phyloP scores from a whole-genome alignment of 164 flowering plant species.

The Cinnamomum micranthum region DNA sequence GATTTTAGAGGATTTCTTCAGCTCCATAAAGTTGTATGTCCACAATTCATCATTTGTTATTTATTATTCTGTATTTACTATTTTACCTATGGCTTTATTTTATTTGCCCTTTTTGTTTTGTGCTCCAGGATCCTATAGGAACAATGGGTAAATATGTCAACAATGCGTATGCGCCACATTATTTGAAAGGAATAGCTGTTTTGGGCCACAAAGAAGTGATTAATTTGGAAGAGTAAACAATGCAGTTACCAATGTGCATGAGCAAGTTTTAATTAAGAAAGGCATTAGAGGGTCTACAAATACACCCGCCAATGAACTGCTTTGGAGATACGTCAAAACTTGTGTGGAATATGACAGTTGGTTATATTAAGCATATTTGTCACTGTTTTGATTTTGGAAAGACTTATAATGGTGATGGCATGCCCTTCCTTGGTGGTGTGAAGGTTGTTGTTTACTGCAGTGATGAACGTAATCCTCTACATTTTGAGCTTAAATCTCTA shows the following conservation, averaged over 20 bases:
- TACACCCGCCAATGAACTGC: no score
- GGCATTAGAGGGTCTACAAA: no score
- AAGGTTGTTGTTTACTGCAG: no score
- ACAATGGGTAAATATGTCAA: constrained; percentile 36
- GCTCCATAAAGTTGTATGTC: constrained; percentile 39
- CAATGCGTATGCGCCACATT: constrained; percentile 32
- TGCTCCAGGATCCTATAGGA: constrained; percentile 32
- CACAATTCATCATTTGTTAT: not conserved
- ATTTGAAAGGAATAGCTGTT: constrained; percentile 33
- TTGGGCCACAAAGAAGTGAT: constrained; percentile 53
- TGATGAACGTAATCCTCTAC: no score
- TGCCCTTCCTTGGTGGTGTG: constrained; percentile 34
- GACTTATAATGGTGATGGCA: constrained; percentile 13
- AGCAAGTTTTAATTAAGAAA: no score
- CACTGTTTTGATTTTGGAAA: constrained; percentile 29
- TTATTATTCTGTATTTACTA: not conserved
- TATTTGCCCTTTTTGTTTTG: not conserved
- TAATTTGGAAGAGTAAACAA: constrained; percentile 5
- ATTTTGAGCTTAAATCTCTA: constrained; percentile 1
- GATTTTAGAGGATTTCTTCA: no score
- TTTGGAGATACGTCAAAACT: constrained; percentile 9
- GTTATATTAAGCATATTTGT: constrained; percentile 44
- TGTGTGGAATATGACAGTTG: constrained; percentile 45
- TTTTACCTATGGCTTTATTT: not conserved
- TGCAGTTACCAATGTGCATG: no score